Conservation (phyloP, 2,329 filamentous ascomycete species). For the Alternaria arborescens region DNA sequence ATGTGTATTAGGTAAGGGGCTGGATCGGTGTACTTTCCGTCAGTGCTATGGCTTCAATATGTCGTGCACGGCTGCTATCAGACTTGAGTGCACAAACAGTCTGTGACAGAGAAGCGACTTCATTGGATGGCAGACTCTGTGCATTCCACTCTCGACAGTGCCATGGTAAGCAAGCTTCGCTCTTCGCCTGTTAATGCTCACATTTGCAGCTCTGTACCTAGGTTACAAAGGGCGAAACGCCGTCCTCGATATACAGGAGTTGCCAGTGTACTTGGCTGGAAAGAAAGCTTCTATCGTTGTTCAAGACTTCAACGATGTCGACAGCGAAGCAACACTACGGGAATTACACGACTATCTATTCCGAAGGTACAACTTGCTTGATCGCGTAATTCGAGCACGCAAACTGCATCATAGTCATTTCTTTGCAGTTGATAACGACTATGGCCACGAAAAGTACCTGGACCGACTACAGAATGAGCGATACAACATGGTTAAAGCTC, state of each 20-base stretch:
- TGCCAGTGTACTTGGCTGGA: conserved; percentile 51
- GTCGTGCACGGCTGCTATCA: conserved; percentile 32
- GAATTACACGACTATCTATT: conserved; percentile 56
- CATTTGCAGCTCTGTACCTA: conserved; percentile 50
- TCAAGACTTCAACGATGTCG: conserved; percentile 52
- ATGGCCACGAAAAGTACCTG: conserved; percentile 56
- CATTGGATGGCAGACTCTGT: conserved; percentile 34
- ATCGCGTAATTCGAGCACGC: conserved; percentile 54
- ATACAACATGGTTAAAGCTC: conserved; percentile 48
- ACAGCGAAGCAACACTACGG: conserved; percentile 49
- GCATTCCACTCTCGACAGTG: conserved; percentile 37
- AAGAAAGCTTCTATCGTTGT: conserved; percentile 51
- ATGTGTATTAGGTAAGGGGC: background rate
- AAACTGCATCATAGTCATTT: conserved; percentile 56
- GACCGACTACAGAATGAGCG: conserved; percentile 51
- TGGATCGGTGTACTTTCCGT: background rate
- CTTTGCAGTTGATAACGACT: conserved; percentile 55
- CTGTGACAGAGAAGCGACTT: conserved; percentile 34
- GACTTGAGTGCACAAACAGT: conserved; percentile 32
- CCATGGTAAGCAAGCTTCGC: conserved; percentile 23
- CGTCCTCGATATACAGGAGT: conserved; percentile 52
- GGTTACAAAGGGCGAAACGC: conserved; percentile 61
- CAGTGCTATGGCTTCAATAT: conserved; percentile 20
- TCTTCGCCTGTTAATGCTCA: background rate
- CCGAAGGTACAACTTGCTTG: conserved; percentile 48